Percentiles rank a stretch among this genome's conserved stretches.
These are phyloP conservation scores for Coemansia sp. DNA, from an alignment of 192 early-diverging fungal genomes.

Conservation along the genomic window DNA sequence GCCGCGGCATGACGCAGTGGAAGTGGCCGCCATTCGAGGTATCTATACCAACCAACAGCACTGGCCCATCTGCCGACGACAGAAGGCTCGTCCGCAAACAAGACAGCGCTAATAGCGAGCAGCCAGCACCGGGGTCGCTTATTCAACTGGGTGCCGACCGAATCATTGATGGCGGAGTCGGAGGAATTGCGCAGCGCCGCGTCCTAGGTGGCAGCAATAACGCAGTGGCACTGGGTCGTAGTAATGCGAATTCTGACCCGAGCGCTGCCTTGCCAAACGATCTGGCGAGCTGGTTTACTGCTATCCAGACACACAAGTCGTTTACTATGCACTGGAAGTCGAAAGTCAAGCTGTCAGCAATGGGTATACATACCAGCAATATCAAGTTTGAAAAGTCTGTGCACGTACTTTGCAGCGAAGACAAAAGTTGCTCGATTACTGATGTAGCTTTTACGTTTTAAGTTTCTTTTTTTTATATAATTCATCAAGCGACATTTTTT, in stretches of 20 bases:
- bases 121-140: not conserved
- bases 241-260: not conserved
- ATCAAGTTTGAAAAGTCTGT: conserved; percentile 50
- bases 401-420: conserved; percentile 24
- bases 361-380: conserved; percentile 42
- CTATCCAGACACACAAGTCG: conserved; percentile 29
- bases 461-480: not conserved
- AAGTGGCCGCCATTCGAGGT: conserved; percentile 44
- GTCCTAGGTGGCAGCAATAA: not conserved
- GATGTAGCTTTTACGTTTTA: not conserved
- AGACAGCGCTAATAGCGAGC: not conserved
- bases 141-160: conserved; percentile 11
- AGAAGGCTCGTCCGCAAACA: not conserved
- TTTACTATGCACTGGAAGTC: conserved; percentile 54
- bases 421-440: conserved; percentile 30
- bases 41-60: conserved; percentile 5
- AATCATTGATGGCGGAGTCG: not conserved
- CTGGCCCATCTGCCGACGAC: not conserved
- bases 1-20: conserved; percentile 36
- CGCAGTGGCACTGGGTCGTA: conserved; percentile 3
- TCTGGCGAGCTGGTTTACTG: conserved; percentile 42
- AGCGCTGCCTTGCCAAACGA: not conserved
- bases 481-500: not conserved
- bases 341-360: conserved; percentile 32
- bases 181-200: conserved; percentile 27